Base-by-base conservation (phyloP, 345 rosid genomes). In the Boechera retrofracta region DNA sequence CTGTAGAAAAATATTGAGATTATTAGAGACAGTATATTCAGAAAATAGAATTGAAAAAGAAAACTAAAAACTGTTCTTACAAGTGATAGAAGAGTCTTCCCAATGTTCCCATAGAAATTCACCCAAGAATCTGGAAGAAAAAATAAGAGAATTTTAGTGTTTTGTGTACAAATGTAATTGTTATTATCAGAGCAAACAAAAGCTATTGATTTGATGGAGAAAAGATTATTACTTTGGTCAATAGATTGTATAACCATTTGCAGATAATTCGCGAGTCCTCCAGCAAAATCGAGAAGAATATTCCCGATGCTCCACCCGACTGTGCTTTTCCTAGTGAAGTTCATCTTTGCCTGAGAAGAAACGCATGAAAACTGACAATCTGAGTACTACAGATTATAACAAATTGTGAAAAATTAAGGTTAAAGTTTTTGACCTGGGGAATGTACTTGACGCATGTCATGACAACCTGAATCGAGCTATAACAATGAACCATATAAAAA, bases 31-130 rank as follows among this genome's bases (percentile, higher is more conserved):
- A 48, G 16, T 55, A 16, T 38, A 66, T 1, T 63, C 13, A 38
- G 4, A 10, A 32, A 10, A 35, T 18, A 49, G 28, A 69, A 15
- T 2, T 5, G 16, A 57, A 35, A 33, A 26, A 74, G 5, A 35
- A 13, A 61, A 59, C 18, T 13, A 15, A 41, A 24, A n/a, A 44
- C n/a, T 48, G 36, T 64, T 51, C 87, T 54, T 88, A 93, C 97
- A 84, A 94, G 71, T 70, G 98, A 93, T 3, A 93, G 83, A 80
- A 91, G 74, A 10, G 88, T 88, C 86, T 94, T 94, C 83, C 99
- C 98, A 29, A 92, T 79, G 80, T 94, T 94, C 57, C 99, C 99
- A 69, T 90, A 89, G 77, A 94, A 92, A 87, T 94, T 94, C 75
- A 89, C 92, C 98, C 94, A 94, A 33, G 99, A 90, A 92, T 88